Evolutionary conservation across 352 stramenopile species (phyloP).

Genomic region (Aphanomyces stellatus): DNA sequence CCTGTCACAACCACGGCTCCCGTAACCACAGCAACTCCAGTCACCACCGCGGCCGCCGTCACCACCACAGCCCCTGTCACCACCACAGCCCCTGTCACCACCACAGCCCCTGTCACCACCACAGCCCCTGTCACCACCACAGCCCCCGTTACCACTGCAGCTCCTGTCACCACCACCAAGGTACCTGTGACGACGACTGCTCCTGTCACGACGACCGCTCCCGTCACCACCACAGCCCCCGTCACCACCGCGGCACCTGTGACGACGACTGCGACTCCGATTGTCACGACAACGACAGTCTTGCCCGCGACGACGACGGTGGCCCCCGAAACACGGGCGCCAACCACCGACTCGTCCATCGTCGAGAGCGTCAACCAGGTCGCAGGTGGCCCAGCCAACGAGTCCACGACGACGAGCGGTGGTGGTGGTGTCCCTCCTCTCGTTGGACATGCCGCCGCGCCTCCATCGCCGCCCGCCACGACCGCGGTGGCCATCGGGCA

Average conservation of each 20-base stretch:
- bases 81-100: background rate
- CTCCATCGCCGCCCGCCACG: background rate
- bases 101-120: background rate
- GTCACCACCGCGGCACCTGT: background rate
- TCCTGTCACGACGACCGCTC: background rate
- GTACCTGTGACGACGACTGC: background rate
- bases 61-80: conserved; percentile 15
- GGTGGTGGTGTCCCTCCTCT: too few relatives aligned
- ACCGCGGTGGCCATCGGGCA: background rate
- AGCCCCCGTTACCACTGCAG: background rate
- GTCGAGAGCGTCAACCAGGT: too few relatives aligned
- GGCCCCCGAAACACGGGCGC: background rate
- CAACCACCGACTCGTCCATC: too few relatives aligned
- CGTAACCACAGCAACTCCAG: background rate
- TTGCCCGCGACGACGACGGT: background rate
- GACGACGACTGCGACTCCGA: background rate
- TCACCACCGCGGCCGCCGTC: background rate
- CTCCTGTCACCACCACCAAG: background rate
- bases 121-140: background rate
- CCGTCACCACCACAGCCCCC: background rate
- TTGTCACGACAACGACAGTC: background rate
- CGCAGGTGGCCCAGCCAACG: too few relatives aligned
- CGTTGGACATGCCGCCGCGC: too few relatives aligned
- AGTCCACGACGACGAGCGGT: too few relatives aligned
- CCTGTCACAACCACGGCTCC: conserved; percentile 7